These are phyloP conservation scores for Xylariomycetidae sp. DNA, from an alignment of 2,329 filamentous ascomycete species.

Conservation along the genomic window DNA sequence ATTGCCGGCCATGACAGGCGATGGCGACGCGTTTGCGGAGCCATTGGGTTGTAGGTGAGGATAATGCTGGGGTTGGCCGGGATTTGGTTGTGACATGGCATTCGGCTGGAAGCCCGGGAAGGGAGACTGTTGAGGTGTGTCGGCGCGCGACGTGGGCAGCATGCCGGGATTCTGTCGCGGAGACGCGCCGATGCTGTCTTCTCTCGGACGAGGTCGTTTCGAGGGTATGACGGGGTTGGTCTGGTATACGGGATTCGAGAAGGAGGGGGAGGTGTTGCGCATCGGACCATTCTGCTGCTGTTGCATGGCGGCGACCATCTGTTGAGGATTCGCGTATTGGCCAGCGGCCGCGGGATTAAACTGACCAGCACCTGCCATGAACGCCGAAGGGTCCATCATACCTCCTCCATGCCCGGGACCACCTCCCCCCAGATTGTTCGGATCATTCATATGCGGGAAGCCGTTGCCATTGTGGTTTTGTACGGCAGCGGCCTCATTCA, in stretches of 20 bases:
- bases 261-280: slow-evolving; percentile 77
- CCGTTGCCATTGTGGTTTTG: slow-evolving; percentile 67
- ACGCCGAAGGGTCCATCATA: slow-evolving; percentile 64
- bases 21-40: slow-evolving; percentile 81
- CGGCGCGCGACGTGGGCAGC: slow-evolving; percentile 78
- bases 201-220: slow-evolving; percentile 75
- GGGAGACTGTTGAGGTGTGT: slow-evolving; percentile 78
- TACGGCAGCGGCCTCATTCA: slow-evolving; percentile 61
- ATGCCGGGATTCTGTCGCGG: slow-evolving; percentile 71
- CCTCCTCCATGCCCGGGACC: slow-evolving; percentile 20
- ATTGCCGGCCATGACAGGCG: slow-evolving; percentile 77
- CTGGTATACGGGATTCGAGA: slow-evolving; percentile 74
- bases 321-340: slow-evolving; percentile 54
- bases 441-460: slow-evolving; percentile 61
- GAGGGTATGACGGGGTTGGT: slow-evolving; percentile 84
- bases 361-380: slow-evolving; percentile 55
- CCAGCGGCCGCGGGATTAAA: slow-evolving; percentile 51
- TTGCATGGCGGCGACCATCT: slow-evolving; percentile 56
- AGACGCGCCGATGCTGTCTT: slow-evolving; percentile 81
- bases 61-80: slow-evolving; percentile 65
- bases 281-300: slow-evolving; percentile 80
- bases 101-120: slow-evolving; percentile 68
- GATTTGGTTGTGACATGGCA: slow-evolving; percentile 56
- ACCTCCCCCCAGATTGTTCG: slow-evolving; percentile 45
- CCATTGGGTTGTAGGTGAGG: slow-evolving; percentile 78